Conservation (phyloP, 495 filamentous ascomycete genomes). For the Hypoxylon subgilvum region DNA sequence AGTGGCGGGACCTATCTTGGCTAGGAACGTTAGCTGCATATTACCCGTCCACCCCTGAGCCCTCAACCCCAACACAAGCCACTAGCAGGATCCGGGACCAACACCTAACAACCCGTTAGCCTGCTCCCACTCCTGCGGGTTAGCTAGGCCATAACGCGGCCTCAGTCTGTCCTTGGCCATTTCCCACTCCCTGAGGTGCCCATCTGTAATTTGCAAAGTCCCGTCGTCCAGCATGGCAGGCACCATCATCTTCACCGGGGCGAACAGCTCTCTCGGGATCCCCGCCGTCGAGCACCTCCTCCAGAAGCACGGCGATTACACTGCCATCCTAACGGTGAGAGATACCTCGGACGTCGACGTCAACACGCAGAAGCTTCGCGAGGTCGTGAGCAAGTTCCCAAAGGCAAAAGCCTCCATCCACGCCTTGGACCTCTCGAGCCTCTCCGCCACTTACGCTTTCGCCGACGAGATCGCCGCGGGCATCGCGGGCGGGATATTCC, state of each 20-base stretch:
- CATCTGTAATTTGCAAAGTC: too few relatives aligned
- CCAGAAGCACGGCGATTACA: conserved; percentile 44
- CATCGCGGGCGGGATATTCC: conserved; percentile 40
- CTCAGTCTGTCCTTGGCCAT: too few relatives aligned
- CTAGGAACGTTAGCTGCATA: too few relatives aligned
- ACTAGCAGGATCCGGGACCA: too few relatives aligned
- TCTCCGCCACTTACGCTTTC: conserved; percentile 46
- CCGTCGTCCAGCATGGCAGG: conserved; percentile 39
- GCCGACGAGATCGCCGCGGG: conserved; percentile 32
- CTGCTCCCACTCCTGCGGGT: too few relatives aligned
- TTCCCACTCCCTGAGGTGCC: too few relatives aligned
- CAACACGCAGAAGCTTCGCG: conserved; percentile 50
- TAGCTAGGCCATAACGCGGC: too few relatives aligned
- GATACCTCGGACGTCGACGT: conserved; percentile 46
- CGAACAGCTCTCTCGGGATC: conserved; percentile 55
- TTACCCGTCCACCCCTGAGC: too few relatives aligned
- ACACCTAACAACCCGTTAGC: too few relatives aligned
- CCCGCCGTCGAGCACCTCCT: conserved; percentile 51
- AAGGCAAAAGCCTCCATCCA: conserved; percentile 42
- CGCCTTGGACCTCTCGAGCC: conserved; percentile 47
- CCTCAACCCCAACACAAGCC: too few relatives aligned
- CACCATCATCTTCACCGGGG: conserved; percentile 56
- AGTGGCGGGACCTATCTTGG: too few relatives aligned
- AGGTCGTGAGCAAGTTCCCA: conserved; percentile 40
- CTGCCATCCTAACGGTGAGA: conserved; percentile 51